Evolutionary conservation across 2,329 filamentous ascomycete species (phyloP), one percentile per base, ranked within the genome.

Genomic region (Botrytis byssoidea): DNA sequence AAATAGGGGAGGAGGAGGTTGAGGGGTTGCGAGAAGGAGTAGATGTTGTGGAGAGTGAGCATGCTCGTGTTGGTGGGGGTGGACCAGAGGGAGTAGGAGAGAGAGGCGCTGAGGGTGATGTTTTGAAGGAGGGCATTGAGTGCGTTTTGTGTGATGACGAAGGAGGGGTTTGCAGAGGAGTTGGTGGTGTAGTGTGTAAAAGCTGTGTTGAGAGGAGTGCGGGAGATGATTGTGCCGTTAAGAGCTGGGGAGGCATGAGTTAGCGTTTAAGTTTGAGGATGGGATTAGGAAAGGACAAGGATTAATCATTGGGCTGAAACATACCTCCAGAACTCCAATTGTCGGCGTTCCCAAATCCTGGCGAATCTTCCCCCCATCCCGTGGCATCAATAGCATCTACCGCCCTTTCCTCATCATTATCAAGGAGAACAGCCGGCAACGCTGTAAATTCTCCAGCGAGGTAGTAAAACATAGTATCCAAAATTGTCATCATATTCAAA

Each of bases 1-100:
- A 77, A 77, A 25, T 78, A 78, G n/a, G 77, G 78, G 0, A 79
- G 37, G 16, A 79, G 57, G 20, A 79, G 74, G 16, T 68, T 75
- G 0, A 78, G 71, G 0, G 77, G 78, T 40, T 75, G 67, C 0
- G 74, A 76, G 64, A 79, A 78, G n/a, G 29, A 70, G 32, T 77
- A 79, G 7, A 78, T 73, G 55, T 76, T 77, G 44, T 76, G 60
- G 14, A 70, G 64, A 2, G 61, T 68, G 10, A 22, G 44, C 2
- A 63, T 59, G 16, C 73, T 78, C 5, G 77, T 73, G 40, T 77
- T 78, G 2, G 64, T 59, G 8, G 63, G 74, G 1, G 74, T 77
- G 46, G 74, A 70, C 75, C 74, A 77, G 8, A 57, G 25, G 4
- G 71, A 68, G 48, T 74, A 77, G 1, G 75, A 59, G 18, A 61